Evolutionary conservation across 495 filamentous ascomycete genomes (phyloP), one percentile per base, ranked within the genome.

Genomic region (Penicillium turbatum): DNA sequence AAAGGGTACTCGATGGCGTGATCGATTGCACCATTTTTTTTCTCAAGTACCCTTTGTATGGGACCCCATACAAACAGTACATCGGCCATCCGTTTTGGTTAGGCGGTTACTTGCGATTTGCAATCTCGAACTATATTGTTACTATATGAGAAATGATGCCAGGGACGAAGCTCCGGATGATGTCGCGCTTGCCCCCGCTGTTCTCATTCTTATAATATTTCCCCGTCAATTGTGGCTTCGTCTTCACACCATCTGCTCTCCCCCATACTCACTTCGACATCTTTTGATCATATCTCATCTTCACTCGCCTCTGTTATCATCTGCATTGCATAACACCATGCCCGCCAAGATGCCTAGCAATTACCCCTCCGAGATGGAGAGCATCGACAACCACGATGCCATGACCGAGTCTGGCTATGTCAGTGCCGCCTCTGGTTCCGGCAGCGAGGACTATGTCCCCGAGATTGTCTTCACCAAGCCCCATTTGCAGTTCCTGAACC

Each of bases 401-500:
- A 58, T 49, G 35, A 75, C 77, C 48, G 93, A 97, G 71, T 97
- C 93, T 38, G 93, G 95, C 48, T 97, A 97, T 75, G 88, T 82
- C 47, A 92, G 88, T 59, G 87, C 80, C 46, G 73, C 76, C 48
- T 86, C 85, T 47, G 73, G 77, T 47, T 85, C 85, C 2, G 89
- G 83, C 2, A 89, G 83, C 61, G 76, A 82, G 13, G 79, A 79
- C 17, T 83, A 81, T 48, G 69, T 87, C 2, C 85, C 89, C 5
- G 85, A 87, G 54, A 80, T 97, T 58, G 84, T 85, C 65, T 92
- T 98, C 79, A 91, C 90, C 42, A 86, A 85, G 71, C 82, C 86
- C 36, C 95, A 98, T 72, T 78, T 97, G 46, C 86, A 86, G 61
- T 90, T 91, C 71, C 74, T 98, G 57, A 98, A 98, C 78, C 76